Conservation (phyloP, 2,329 filamentous ascomycete genomes). For the Exophiala viscosa region DNA sequence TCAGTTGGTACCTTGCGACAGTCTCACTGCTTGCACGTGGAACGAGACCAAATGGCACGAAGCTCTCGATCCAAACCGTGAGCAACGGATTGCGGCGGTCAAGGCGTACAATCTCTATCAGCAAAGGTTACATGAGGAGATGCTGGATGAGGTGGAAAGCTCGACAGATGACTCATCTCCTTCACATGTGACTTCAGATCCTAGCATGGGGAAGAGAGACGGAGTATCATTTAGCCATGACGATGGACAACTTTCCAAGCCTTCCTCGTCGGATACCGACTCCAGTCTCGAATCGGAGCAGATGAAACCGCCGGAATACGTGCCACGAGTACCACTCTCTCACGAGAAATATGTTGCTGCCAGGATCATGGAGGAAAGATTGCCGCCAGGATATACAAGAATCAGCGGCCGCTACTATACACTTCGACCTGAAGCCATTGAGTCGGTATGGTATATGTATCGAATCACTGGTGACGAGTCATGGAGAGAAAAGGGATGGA, state of each 20-base stretch:
- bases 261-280: neutral
- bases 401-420: slow-evolving; percentile 40
- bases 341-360: slow-evolving; percentile 39
- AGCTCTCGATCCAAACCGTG: slow-evolving; percentile 36
- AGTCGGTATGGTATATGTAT: slow-evolving; percentile 75
- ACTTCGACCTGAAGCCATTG: slow-evolving; percentile 68
- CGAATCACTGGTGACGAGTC: slow-evolving; percentile 64
- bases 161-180: neutral
- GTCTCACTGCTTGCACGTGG: slow-evolving; percentile 48
- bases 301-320: slow-evolving; percentile 8
- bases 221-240: slow-evolving; percentile 27
- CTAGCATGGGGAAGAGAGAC: slow-evolving; percentile 28
- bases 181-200: neutral
- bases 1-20: slow-evolving; percentile 50
- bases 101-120: slow-evolving; percentile 25
- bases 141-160: neutral
- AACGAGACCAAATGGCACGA: slow-evolving; percentile 51
- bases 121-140: slow-evolving; percentile 19
- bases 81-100: slow-evolving; percentile 26
- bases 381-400: slow-evolving; percentile 41
- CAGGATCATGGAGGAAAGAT: slow-evolving; percentile 41
- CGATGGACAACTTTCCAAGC: neutral
- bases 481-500: slow-evolving; percentile 68
- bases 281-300: slow-evolving; percentile 4
- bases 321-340: slow-evolving; percentile 31